Percentiles rank a stretch among this genome's conserved stretches.
These are phyloP conservation scores for Candida berthetii DNA, from an alignment of 805 yeast species.

Conservation along the genomic window DNA sequence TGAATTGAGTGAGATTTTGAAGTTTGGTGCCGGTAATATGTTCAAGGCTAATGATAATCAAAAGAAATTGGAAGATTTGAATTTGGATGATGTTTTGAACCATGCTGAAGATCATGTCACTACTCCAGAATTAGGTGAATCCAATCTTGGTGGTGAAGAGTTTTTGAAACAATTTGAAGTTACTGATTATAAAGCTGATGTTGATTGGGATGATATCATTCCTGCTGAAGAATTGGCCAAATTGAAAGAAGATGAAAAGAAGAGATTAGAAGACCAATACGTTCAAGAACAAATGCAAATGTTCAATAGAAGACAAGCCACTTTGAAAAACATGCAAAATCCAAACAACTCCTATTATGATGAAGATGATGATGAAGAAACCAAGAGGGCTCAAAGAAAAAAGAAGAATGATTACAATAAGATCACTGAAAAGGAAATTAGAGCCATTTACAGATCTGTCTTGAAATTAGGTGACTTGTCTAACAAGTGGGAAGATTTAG, in stretches of 20 bases:
- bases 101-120: constrained; percentile 98
- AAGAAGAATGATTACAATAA: constrained; percentile 40
- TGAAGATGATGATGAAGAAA: constrained; percentile 31
- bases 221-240: constrained; percentile 90
- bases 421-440: constrained; percentile 78
- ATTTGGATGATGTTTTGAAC: constrained; percentile 89
- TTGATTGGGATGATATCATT: constrained; percentile 98
- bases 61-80: constrained; percentile 89
- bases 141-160: constrained; percentile 98
- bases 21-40: constrained; percentile 99
- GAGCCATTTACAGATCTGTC: constrained; percentile 80
- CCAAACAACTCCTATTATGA: constrained; percentile 35
- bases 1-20: constrained; percentile 87
- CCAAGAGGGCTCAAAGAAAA: constrained; percentile 23
- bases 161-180: constrained; percentile 96
- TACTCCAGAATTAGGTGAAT: constrained; percentile 93
- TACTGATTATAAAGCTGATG: constrained; percentile 96
- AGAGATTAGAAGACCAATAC: constrained; percentile 77
- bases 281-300: constrained; percentile 86
- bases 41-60: constrained; percentile 94
- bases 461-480: constrained; percentile 76
- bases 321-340: constrained; percentile 53
- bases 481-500: constrained; percentile 75
- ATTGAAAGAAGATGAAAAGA: constrained; percentile 87
- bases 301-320: constrained; percentile 75